Evolutionary conservation across 2,329 filamentous ascomycete genomes (phyloP).

Genomic region (Tetracladium maxilliforme): DNA sequence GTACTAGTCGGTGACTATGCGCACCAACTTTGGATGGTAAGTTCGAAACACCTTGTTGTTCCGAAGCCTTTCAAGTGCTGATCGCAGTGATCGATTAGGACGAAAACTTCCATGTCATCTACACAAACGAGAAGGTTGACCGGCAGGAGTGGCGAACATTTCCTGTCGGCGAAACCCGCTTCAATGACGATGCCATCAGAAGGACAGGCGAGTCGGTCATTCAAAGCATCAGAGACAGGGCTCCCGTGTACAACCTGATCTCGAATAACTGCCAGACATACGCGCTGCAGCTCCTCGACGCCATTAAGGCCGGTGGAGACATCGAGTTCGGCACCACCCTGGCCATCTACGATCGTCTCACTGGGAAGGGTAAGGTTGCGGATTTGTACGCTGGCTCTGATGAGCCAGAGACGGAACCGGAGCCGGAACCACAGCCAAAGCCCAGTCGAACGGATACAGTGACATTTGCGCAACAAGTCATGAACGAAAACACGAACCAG

Average conservation of each 20-base stretch:
- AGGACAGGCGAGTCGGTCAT: constrained; percentile 36
- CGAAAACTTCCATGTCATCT: constrained; percentile 39
- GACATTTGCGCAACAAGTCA: constrained; percentile 32
- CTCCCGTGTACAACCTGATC: constrained; percentile 40
- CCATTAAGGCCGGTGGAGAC: constrained; percentile 33
- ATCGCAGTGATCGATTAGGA: constrained; percentile 21
- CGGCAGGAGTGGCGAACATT: constrained; percentile 34
- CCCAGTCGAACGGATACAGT: constrained; percentile 22
- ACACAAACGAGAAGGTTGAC: constrained; percentile 32
- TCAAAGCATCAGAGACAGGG: constrained; percentile 29
- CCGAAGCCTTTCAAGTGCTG: no score
- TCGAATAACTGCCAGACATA: constrained; percentile 47
- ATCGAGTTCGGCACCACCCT: constrained; percentile 37
- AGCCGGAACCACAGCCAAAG: constrained; percentile 8
- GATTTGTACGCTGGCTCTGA: constrained; percentile 30
- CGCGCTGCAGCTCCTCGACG: constrained; percentile 34
- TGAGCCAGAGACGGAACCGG: constrained; percentile 14
- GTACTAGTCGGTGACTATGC: constrained; percentile 38
- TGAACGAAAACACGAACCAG: constrained; percentile 37
- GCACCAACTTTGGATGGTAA: constrained; percentile 45
- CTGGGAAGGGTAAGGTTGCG: constrained; percentile 30
- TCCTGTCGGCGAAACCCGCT: constrained; percentile 33
- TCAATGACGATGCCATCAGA: constrained; percentile 36
- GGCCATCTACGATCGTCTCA: constrained; percentile 34
- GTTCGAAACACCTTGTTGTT: constrained; percentile 5